These are phyloP conservation scores for Leccinellum luteum DNA, from an alignment of 768 basidiomycete genomes.

Conservation along the genomic window DNA sequence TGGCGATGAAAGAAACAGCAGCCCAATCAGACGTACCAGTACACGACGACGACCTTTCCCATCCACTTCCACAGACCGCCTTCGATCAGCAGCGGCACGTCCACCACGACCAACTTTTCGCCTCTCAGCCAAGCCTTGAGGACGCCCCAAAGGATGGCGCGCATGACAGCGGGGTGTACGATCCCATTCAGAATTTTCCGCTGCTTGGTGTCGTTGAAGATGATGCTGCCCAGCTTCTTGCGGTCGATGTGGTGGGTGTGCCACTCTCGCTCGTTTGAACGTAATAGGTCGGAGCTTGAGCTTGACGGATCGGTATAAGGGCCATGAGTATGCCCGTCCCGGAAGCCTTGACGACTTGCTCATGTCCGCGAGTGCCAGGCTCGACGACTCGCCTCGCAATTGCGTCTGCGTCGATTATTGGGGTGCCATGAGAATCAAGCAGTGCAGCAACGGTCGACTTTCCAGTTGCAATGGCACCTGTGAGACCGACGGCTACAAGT, in stretches of 20 bases:
- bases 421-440: constrained; percentile 61
- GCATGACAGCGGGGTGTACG: constrained; percentile 84
- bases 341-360: constrained; percentile 65
- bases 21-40: constrained; percentile 68
- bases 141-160: constrained; percentile 68
- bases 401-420: constrained; percentile 91
- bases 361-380: constrained; percentile 75
- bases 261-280: constrained; percentile 6
- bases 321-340: constrained; percentile 63
- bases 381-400: constrained; percentile 83
- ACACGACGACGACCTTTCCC: constrained; percentile 83
- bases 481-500: constrained; percentile 37
- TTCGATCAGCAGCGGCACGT: constrained; percentile 92
- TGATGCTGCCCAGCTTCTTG: constrained; percentile 74
- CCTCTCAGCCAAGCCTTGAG: constrained; percentile 74
- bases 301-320: neutral
- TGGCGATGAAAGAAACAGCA: neutral
- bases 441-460: constrained; percentile 89
- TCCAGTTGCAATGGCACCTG: constrained; percentile 94
- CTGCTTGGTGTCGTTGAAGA: constrained; percentile 77
- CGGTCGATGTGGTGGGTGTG: constrained; percentile 74
- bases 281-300: neutral
- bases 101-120: constrained; percentile 75
- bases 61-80: constrained; percentile 82
- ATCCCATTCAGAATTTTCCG: constrained; percentile 77